Evolutionary conservation across 1,284 basidiomycete genomes (phyloP).

Genomic region (Ustilago hordei): DNA sequence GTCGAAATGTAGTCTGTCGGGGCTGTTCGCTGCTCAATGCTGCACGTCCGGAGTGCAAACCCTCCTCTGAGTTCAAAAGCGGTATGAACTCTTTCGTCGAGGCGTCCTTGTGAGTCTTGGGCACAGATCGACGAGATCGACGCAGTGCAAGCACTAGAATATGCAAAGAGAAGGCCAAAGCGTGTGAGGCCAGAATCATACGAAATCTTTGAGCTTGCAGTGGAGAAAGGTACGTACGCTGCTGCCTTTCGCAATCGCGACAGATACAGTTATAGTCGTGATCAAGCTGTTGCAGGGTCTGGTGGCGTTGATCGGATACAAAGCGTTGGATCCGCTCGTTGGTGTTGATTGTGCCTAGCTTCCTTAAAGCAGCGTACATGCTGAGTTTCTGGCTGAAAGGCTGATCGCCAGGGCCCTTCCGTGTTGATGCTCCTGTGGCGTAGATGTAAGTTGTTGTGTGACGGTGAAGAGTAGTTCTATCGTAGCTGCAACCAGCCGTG

Average conservation of each 20-base stretch:
- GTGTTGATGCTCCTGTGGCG: background rate
- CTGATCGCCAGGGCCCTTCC: no score
- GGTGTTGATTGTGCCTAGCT: slow-evolving; percentile 6
- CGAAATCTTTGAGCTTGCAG: background rate
- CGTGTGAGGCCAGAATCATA: background rate
- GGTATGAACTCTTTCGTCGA: background rate
- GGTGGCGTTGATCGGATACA: background rate
- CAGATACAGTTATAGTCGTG: slow-evolving; percentile 24
- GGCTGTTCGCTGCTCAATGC: background rate
- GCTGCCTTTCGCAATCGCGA: slow-evolving; percentile 14
- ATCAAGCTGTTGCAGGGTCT: background rate
- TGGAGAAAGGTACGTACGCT: slow-evolving; percentile 13
- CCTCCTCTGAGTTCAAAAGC: background rate
- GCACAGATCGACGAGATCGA: slow-evolving; percentile 6
- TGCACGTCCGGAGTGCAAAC: background rate
- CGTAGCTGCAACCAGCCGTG: background rate
- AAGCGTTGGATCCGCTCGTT: slow-evolving; percentile 12
- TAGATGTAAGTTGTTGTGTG: background rate
- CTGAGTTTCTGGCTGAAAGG: no score
- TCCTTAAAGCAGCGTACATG: slow-evolving; percentile 30
- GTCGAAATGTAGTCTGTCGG: background rate
- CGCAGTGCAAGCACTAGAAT: slow-evolving; percentile 23
- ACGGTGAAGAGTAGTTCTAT: background rate
- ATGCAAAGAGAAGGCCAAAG: background rate
- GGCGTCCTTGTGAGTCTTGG: background rate